These are phyloP conservation scores for Scedosporium aurantiacum DNA, from an alignment of 2,329 filamentous ascomycete species.

Conservation along the genomic window DNA sequence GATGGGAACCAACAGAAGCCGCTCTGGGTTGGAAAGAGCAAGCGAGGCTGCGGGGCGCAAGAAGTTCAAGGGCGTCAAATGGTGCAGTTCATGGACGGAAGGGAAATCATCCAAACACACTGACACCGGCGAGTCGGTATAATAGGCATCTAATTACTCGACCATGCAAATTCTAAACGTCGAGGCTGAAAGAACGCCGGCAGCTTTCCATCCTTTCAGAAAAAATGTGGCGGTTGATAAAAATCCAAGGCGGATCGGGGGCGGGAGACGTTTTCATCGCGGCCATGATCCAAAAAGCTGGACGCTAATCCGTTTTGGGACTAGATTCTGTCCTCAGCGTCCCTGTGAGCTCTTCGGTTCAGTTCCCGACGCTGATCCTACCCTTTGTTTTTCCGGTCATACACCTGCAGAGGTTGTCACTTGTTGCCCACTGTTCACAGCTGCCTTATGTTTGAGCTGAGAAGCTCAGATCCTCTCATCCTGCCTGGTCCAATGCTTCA, in stretches of 20 bases:
- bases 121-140: background rate
- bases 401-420: too few species aligned
- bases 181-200: background rate
- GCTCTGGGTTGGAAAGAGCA: background rate
- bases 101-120: background rate
- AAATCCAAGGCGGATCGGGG: background rate
- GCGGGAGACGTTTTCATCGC: background rate
- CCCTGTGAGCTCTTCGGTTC: background rate
- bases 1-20: background rate
- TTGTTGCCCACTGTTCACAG: too few species aligned
- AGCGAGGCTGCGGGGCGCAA: background rate
- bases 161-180: background rate
- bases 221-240: background rate
- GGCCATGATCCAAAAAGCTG: background rate
- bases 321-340: background rate
- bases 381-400: too few species aligned
- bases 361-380: background rate
- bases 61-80: background rate
- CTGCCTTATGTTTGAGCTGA: too few species aligned
- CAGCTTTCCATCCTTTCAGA: background rate
- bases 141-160: background rate
- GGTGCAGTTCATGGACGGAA: background rate
- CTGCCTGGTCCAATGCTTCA: background rate
- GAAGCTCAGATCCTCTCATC: background rate
- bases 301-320: background rate